Conservation (phyloP, 176 grass and related monocot genomes). For the Carex myosuroides region DNA sequence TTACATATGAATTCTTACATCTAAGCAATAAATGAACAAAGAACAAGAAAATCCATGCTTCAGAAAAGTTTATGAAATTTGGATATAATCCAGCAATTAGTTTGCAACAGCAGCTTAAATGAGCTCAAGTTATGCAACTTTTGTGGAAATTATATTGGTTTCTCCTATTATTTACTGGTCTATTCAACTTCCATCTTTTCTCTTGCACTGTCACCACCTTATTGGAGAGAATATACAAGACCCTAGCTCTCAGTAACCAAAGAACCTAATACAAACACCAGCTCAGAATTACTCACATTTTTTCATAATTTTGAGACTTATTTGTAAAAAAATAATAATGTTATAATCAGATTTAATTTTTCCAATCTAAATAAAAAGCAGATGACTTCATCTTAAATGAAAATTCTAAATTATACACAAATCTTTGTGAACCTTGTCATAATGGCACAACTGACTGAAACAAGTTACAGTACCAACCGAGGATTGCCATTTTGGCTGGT, state of each 20-base stretch:
- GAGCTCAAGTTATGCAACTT: not conserved
- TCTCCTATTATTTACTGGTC: not conserved
- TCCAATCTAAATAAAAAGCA: not conserved
- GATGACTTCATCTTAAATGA: not conserved
- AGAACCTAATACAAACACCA: not conserved
- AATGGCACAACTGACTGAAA: not conserved
- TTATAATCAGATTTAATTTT: not conserved
- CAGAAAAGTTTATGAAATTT: not conserved
- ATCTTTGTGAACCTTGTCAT: not conserved
- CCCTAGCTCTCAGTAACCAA: not conserved
- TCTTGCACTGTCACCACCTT: not conserved
- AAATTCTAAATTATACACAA: not conserved
- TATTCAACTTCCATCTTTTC: no score
- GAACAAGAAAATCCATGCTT: not conserved
- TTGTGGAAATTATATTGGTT: not conserved
- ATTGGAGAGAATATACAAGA: not conserved
- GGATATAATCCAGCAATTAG: not conserved
- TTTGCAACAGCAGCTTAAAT: not conserved
- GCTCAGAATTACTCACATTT: not conserved
- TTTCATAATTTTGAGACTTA: not conserved
- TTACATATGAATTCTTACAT: not conserved
- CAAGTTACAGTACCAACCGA: not conserved
- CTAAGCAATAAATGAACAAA: not conserved
- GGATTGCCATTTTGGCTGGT: not conserved
- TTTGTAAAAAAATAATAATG: not conserved